Evolutionary conservation across 495 filamentous ascomycete species (phyloP), one percentile per base, ranked within the genome.

Genomic region (Trichoderma reesei): DNA sequence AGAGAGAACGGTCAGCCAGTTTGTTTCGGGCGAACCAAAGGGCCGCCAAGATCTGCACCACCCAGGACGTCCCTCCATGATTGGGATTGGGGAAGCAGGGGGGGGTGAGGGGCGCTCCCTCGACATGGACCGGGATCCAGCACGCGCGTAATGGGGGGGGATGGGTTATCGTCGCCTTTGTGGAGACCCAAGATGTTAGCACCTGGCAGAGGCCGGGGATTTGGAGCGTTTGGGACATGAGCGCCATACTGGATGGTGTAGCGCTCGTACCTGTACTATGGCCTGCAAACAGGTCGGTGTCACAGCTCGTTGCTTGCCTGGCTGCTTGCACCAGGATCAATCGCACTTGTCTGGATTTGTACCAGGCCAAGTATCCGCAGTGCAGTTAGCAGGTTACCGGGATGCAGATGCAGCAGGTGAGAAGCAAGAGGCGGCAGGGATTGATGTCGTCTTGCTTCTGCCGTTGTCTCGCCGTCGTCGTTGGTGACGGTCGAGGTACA

Each of bases 41-140:
- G 51, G 51, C 51, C 48, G 20, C 48, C 51, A 34, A 56, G 51
- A 56, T 56, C 51, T 56, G 51, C 51, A 56, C 51, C 51, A 31
- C 20, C 51, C 31, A 14, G 34, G 7, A 26, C 51, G 34, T 56
- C 20, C 51, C 11, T 20, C 51, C 5, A 56, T 56, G 5, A 56
- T 56, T 56, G 51, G 51, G 20, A 31, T 11, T 33, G 26, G 8
- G 26, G 51, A 56, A 31, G 51, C 51, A 56, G 16, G 51, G 51
- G 51, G 51, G 51, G n/a, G n/a, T 56, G 51, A 31, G 51, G 51
- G 51, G 51, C 51, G 8, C n/a, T 48, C 51, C 51, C 20, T 56
- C 51, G 51, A 34, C 31, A 20, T 8, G 51, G 51, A 34, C 51
- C 20, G 13, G 51, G 51, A 34, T 56, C 20, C 31, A 48, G 51